Base-by-base conservation (phyloP, 768 basidiomycete species). In the Amyloporia xantha region DNA sequence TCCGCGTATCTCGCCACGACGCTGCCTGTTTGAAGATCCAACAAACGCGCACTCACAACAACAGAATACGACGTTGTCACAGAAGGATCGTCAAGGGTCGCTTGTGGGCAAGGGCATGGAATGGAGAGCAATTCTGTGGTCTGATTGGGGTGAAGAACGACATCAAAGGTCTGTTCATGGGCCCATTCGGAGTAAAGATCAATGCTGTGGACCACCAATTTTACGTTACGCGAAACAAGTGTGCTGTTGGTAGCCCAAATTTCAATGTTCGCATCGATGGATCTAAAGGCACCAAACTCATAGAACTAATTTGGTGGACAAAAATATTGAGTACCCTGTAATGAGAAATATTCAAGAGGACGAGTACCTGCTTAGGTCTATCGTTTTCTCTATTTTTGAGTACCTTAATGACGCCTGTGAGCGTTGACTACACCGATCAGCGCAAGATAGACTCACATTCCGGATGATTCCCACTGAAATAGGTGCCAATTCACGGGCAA, bases 191-290 rank as follows among this genome's bases (percentile, higher is more conserved):
- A 66, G 23, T 55, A 62, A 30, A 89, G 63, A 52, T 89, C 80
- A 53, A 84, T 81, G 13, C 70, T 72, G 15, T 71, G 69, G 28
- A 87, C 73, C 54, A 84, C 79, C 33, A 96, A 70, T 19, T 71
- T 77, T 39, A 68, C 81, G 6, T 66, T 67, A 58, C 81, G 79
- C 48, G 76, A 69, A 3, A 62, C 39, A 5, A 91, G 66, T 0
- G 80, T 81, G 53, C 81, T 83, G 63, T 91, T 95, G 33, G 87
- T 84, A 1, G 78, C 91, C 92, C 93, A 95, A 26, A 94, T 73
- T 62, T 93, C 79, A 44, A 95, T 63, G 48, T 69, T 60, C 19
- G 80, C 81, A 47, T 77, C 72, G 50, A 92, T 82, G 20, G 71
- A 77, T 65, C 83, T 83, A 50, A 76, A 67, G 0, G 80, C 85